Percentiles rank a stretch among this genome's conserved stretches.
Conservation (phyloP, 495 filamentous ascomycete genomes). For the Penicillium maclennaniae region DNA sequence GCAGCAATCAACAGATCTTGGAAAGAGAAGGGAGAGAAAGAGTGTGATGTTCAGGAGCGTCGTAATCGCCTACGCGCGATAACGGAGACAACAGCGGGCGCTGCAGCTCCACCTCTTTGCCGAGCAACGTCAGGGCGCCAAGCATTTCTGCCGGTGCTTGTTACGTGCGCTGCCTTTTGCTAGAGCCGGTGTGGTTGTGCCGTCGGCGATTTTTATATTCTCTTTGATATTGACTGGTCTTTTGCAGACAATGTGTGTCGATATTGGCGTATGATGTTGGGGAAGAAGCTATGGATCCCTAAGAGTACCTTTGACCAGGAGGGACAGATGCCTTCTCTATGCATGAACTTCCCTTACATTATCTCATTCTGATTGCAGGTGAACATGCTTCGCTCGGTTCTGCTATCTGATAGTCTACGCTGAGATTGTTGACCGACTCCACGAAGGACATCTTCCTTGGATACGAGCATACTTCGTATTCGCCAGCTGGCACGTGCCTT, state of each 20-base stretch:
- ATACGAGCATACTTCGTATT: conserved; percentile 19
- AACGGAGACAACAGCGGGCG: conserved; percentile 5
- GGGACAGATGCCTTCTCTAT: no score
- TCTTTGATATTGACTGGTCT: background rate
- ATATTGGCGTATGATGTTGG: no score
- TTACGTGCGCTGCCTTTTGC: background rate
- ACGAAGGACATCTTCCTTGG: background rate
- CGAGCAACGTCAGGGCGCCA: conserved; percentile 11
- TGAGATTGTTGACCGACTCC: background rate
- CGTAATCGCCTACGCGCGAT: conserved; percentile 25
- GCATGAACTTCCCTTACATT: no score
- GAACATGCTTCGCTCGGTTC: background rate
- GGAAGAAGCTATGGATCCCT: no score
- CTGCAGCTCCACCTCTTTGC: conserved; percentile 12
- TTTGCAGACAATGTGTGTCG: no score
- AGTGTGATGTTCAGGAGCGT: conserved; percentile 16
- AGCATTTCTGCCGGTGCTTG: conserved; percentile 5
- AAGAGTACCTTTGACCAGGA: no score
- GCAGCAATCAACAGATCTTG: conserved; percentile 6
- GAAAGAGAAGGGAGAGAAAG: conserved; percentile 1
- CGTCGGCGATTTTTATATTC: background rate
- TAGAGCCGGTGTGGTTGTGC: background rate
- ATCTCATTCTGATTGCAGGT: no score
- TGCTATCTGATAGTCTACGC: background rate
- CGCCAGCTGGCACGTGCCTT: no score